These are phyloP conservation scores for Bidens hawaiensis DNA, from an alignment of 140 eudicot species.

Conservation along the genomic window DNA sequence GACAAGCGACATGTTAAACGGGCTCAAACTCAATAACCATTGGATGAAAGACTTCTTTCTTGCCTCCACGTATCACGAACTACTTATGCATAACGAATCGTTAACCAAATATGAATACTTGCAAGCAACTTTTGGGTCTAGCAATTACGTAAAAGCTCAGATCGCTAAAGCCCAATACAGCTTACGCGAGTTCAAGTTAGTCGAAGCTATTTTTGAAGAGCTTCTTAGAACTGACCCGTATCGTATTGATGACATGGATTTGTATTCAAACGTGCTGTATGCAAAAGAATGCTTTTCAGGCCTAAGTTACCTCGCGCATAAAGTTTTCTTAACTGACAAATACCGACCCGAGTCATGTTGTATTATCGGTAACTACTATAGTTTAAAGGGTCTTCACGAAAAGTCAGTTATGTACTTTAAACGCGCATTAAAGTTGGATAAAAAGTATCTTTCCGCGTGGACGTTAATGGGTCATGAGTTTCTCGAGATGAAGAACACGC, in stretches of 20 bases:
- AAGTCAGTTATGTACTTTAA: conserved; percentile 82
- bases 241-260: conserved; percentile 95
- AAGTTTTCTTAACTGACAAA: conserved; percentile 79
- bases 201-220: conserved; percentile 87
- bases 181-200: conserved; percentile 81
- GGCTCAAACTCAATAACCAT: conserved; percentile 71
- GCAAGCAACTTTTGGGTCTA: conserved; percentile 61
- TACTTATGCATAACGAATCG: conserved; percentile 76
- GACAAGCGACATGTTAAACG: conserved; percentile 53
- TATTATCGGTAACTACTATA: conserved; percentile 89
- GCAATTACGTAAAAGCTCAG: conserved; percentile 87
- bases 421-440: conserved; percentile 76
- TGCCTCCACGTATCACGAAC: conserved; percentile 73
- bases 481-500: conserved; percentile 90
- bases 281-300: conserved; percentile 89
- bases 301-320: conserved; percentile 83
- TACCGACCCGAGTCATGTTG: no score
- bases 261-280: conserved; percentile 88
- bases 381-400: conserved; percentile 92
- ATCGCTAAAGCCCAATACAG: conserved; percentile 87
- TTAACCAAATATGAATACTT: no score
- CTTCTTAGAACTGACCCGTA: no score
- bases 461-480: conserved; percentile 94
- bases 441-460: conserved; percentile 91
- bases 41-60: conserved; percentile 94